Conservation (phyloP, 257 asterid genomes). For the Ehretia macrophylla region DNA sequence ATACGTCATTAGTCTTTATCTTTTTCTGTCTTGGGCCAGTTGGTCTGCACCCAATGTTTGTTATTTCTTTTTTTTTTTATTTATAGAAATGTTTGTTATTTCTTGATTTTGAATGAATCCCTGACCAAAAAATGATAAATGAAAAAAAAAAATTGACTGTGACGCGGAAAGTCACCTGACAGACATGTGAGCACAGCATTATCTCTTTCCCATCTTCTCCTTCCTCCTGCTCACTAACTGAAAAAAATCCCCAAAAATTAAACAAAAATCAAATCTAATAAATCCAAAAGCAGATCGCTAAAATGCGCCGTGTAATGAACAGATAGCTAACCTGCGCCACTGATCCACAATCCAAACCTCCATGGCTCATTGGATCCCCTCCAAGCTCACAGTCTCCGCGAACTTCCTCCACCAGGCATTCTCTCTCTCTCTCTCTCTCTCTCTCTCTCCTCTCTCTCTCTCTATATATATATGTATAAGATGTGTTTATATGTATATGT, state of each 20-base stretch:
- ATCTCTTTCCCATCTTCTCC: neutral
- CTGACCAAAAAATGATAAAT: no score
- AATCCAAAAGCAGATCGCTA: neutral
- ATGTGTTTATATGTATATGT: neutral
- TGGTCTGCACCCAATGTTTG: no score
- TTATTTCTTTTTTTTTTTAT: no score
- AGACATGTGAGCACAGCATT: neutral
- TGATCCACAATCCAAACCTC: constrained; percentile 12
- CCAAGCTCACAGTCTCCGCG: constrained; percentile 97
- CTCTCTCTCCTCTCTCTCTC: constrained; percentile 11
- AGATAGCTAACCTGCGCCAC: neutral
- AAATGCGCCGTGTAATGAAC: constrained; percentile 23
- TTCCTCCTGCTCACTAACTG: neutral
- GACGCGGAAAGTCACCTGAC: no score
- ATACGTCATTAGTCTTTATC: no score
- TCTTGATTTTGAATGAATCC: no score
- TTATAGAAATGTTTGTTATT: no score
- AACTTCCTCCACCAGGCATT: constrained; percentile 84
- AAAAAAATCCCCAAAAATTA: neutral
- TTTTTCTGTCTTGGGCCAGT: no score
- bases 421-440: neutral
- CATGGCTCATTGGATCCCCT: constrained; percentile 98
- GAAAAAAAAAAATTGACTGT: no score
- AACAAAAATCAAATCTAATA: neutral
- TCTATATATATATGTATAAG: neutral